Evolutionary conservation across 495 filamentous ascomycete genomes (phyloP).

Genomic region (Neurospora sp.): DNA sequence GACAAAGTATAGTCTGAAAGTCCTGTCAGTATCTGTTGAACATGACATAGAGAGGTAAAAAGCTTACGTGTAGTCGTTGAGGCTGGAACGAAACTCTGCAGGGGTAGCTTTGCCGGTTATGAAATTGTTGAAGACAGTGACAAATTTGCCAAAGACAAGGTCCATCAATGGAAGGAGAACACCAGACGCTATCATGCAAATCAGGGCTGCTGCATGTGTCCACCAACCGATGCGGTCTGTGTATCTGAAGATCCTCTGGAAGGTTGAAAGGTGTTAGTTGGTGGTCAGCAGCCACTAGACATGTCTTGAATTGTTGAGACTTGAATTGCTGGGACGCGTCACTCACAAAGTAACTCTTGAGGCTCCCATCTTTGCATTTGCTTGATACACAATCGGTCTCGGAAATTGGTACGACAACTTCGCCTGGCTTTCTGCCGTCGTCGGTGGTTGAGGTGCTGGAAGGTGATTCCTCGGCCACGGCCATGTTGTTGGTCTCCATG

Average conservation of each 20-base stretch:
- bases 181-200: constrained; percentile 20
- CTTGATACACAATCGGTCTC: not conserved
- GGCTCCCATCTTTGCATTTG: not conserved
- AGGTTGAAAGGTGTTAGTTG: not conserved
- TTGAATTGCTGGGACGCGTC: not conserved
- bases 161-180: constrained; percentile 27
- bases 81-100: constrained; percentile 5
- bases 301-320: not conserved
- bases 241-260: constrained; percentile 12
- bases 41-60: not conserved
- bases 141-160: constrained; percentile 22
- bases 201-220: constrained; percentile 5
- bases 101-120: not conserved
- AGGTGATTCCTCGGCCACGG: not conserved
- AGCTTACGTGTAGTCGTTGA: constrained; percentile 11
- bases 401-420: not conserved
- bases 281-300: not conserved
- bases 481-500: not conserved
- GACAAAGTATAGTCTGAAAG: constrained; percentile 30
- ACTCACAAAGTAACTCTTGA: not conserved
- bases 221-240: constrained; percentile 7
- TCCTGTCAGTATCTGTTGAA: not conserved
- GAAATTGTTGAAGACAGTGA: constrained; percentile 22
- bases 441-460: not conserved
- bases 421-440: not conserved